Evolutionary conservation across 345 rosid genomes (phyloP), one percentile per base, ranked within the genome.

Genomic region (Aegle marmelos): DNA sequence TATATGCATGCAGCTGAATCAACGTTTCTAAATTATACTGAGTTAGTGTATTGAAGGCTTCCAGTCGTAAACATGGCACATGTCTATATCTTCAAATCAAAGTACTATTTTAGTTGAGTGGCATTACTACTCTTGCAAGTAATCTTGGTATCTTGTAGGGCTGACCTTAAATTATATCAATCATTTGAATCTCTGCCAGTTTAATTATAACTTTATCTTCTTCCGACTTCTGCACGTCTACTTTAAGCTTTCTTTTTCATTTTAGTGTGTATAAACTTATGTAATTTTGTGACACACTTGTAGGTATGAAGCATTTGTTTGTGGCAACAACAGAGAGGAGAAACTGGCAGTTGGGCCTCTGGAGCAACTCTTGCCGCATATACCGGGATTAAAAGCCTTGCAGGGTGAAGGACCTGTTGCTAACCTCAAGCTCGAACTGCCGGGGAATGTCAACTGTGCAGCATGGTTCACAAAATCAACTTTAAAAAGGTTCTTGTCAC

Each of bases 391-490:
- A 14, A 79, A 73, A 63, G 76, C 80, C 69, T 76, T 89, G 81
- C 63, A 79, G 21, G 41, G 74, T 4, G 80, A 81, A 77, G 92
- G 90, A 70, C 79, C 83, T 74, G 65, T 82, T 81, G 87, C 87
- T 71, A 86, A 74, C 79, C 82, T 86, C 74, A 89, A 85, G 62
- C 83, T 89, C 41, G 88, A 89, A 72, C 76, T 75, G 48, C 80
- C 83, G 0, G 79, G 79, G 31, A 82, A 86, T 70, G 78, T 70
- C 22, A 31, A 67, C 4, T 73, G 75, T 69, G 79, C 84, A 69
- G 58, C 81, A 54, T 91, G 94, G 94, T 90, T 90, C 84, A 86
- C 92, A 54, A 81, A 78, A 68, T 86, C 89, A 58, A 89, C 92
- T 17, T 80, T 90, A 34, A 73, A 79, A 77, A 90, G 90, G 94